Conservation (phyloP, 1,284 basidiomycete species). For the Microbotryum saponariae region DNA sequence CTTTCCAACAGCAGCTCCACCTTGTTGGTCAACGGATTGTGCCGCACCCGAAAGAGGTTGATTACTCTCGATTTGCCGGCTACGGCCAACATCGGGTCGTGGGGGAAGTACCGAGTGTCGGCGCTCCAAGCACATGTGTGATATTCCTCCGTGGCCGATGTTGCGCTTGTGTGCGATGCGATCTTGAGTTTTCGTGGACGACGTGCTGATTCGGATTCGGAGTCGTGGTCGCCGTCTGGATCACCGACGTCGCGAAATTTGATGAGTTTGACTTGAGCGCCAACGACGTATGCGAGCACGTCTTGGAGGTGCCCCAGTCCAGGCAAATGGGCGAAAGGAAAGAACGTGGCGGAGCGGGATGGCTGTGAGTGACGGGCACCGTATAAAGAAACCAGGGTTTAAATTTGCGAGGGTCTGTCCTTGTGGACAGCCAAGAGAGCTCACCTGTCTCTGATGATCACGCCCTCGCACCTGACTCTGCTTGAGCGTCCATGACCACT, state of each 20-base stretch:
- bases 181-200: neutral
- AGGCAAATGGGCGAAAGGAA: slow-evolving; percentile 17
- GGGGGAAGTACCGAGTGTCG: slow-evolving; percentile 30
- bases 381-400: too few species aligned
- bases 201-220: too few species aligned
- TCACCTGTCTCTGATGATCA: too few species aligned
- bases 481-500: too few species aligned
- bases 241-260: neutral
- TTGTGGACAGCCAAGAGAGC: too few species aligned
- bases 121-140: slow-evolving; percentile 35
- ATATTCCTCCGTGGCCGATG: slow-evolving; percentile 22
- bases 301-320: slow-evolving; percentile 13
- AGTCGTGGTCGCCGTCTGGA: too few species aligned
- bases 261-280: slow-evolving; percentile 8
- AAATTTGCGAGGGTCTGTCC: too few species aligned
- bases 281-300: slow-evolving; percentile 16
- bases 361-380: too few species aligned
- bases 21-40: neutral
- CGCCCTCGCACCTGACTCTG: too few species aligned
- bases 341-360: slow-evolving; percentile 19
- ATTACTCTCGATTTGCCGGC: slow-evolving; percentile 31
- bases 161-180: too few species aligned
- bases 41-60: slow-evolving; percentile 32
- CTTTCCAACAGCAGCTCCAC: slow-evolving; percentile 15
- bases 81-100: slow-evolving; percentile 35